Percentiles rank a stretch among this genome's conserved stretches.
These are phyloP conservation scores for Populus deltoides DNA, from an alignment of 345 rosid species.

Conservation along the genomic window DNA sequence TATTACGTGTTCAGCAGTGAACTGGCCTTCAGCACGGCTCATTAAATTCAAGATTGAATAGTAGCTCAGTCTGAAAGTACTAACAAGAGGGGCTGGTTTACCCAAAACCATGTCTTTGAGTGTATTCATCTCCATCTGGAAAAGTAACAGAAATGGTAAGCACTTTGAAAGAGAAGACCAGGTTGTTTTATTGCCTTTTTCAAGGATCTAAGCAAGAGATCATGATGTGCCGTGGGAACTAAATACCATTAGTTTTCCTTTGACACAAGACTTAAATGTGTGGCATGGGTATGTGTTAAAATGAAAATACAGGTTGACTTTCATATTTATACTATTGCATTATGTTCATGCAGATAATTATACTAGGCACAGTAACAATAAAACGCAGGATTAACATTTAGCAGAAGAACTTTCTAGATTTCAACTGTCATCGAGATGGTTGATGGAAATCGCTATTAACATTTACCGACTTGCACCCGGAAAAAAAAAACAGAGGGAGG, in stretches of 20 bases:
- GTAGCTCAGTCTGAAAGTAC: constrained; percentile 97
- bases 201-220: constrained; percentile 13
- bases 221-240: not conserved
- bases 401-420: not conserved
- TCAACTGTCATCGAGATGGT: not conserved
- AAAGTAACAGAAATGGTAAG: constrained; percentile 2
- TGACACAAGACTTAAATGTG: not conserved
- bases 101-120: constrained; percentile 95
- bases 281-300: not conserved
- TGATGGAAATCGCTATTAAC: not conserved
- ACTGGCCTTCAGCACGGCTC: constrained; percentile 99
- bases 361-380: not conserved
- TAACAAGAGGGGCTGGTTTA: constrained; percentile 95
- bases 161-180: constrained; percentile 14
- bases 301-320: not conserved
- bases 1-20: constrained; percentile 95
- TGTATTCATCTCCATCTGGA: constrained; percentile 90
- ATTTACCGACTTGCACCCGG: not conserved
- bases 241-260: not conserved
- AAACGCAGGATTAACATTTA: not conserved
- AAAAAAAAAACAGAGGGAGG: not conserved
- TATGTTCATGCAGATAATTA: not conserved
- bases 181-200: constrained; percentile 2
- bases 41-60: constrained; percentile 90
- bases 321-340: not conserved